phyloP scores from a whole-genome alignment of 495 filamentous ascomycete genomes.

The Penicillium egyptiacum region DNA sequence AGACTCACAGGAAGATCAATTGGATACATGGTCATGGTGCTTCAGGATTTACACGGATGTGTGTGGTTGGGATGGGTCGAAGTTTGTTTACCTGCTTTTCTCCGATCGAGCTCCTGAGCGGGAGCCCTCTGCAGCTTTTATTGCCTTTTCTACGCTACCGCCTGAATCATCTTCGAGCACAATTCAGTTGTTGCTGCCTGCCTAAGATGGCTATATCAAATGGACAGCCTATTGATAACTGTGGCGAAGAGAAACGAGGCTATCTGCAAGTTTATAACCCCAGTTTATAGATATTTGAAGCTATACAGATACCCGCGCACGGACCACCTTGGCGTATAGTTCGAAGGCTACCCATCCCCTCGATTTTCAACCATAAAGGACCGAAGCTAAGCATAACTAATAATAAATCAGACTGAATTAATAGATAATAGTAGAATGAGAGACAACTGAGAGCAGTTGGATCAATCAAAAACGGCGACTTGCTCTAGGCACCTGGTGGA shows the following conservation, averaged over 20 bases:
- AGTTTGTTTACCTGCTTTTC: background rate
- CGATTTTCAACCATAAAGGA: background rate
- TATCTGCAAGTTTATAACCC: background rate
- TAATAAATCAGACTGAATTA: background rate
- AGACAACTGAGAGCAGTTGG: background rate
- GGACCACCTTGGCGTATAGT: constrained; percentile 1
- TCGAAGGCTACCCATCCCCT: background rate
- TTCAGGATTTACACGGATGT: background rate
- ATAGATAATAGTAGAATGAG: background rate
- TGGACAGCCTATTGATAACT: background rate
- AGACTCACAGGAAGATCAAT: background rate
- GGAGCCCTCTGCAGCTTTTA: background rate
- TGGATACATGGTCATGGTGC: background rate
- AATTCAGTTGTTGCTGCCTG: background rate
- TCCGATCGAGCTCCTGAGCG: background rate
- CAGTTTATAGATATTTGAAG: background rate
- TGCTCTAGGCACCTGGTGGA: background rate
- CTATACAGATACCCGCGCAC: background rate
- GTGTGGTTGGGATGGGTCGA: background rate
- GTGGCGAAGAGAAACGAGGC: background rate
- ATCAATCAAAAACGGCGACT: background rate
- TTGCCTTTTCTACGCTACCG: background rate
- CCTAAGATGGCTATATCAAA: background rate
- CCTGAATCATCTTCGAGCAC: background rate
- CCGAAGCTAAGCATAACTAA: background rate